phyloP scores from a whole-genome alignment of 805 yeast species.

The Yarrowia sp. region DNA sequence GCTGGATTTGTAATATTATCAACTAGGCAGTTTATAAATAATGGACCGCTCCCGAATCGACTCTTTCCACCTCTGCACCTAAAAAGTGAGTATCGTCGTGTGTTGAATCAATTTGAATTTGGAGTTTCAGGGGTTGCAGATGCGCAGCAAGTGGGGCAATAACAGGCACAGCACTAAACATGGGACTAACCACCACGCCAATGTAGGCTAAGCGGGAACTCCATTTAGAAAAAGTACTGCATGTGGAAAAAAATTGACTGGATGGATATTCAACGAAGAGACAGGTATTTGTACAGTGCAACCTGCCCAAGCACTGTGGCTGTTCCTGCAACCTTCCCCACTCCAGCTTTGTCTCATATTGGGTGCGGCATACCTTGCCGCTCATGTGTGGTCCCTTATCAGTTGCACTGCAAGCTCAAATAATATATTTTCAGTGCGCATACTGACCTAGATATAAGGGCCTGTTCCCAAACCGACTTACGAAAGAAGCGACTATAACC shows the following conservation, averaged over 20 bases:
- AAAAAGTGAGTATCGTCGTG: not conserved
- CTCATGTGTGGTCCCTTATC: constrained; percentile 20
- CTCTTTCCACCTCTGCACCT: not conserved
- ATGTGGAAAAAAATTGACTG: not conserved
- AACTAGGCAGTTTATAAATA: not conserved
- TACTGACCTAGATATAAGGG: constrained; percentile 10
- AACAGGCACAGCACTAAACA: not conserved
- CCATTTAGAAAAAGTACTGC: not conserved
- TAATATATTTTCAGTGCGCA: not conserved
- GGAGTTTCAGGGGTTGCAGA: constrained; percentile 13
- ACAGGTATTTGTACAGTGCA: not conserved
- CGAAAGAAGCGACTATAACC: not conserved
- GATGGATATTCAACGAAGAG: no score
- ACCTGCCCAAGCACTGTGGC: not conserved
- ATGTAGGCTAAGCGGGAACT: not conserved
- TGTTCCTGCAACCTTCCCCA: constrained; percentile 16
- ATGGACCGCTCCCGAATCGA: not conserved
- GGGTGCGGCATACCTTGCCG: not conserved
- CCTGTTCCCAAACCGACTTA: not conserved
- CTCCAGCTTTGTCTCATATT: constrained; percentile 9
- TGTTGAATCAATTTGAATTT: not conserved
- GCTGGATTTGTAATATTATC: not conserved
- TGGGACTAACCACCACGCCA: not conserved
- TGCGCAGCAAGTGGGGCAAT: not conserved
- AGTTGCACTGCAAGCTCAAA: not conserved